phyloP scores from a whole-genome alignment of 441 rosid species.

The Erysimum pusillum region DNA sequence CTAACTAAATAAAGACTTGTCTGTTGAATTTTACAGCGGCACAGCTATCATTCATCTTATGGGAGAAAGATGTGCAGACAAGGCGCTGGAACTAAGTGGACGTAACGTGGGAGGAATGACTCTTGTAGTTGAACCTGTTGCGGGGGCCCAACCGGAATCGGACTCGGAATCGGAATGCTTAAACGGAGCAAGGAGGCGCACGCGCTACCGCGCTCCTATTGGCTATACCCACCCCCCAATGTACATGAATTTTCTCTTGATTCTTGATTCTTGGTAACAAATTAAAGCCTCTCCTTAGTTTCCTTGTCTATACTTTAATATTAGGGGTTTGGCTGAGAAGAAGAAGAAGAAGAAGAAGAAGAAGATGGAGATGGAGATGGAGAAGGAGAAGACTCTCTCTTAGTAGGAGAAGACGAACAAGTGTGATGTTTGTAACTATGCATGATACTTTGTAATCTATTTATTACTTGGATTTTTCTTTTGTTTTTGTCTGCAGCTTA shows the following conservation, averaged over 20 bases:
- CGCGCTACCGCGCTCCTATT: background rate
- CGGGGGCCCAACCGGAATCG: background rate
- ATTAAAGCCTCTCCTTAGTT: background rate
- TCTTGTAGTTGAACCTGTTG: background rate
- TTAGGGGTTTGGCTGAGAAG: background rate
- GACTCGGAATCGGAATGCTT: no score
- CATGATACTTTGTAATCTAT: no score
- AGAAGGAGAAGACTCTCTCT: background rate
- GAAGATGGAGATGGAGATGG: background rate
- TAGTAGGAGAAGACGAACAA: background rate
- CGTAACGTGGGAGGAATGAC: background rate
- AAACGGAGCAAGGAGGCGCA: background rate
- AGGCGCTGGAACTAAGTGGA: background rate
- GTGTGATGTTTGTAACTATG: no score
- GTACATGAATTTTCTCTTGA: background rate
- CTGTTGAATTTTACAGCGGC: background rate
- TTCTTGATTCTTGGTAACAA: background rate
- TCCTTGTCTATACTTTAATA: background rate
- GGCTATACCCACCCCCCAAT: background rate
- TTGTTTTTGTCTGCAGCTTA: no score
- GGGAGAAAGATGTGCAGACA: background rate
- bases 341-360: background rate
- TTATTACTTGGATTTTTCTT: no score
- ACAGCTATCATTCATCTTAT: background rate
- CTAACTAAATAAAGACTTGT: background rate